Evolutionary conservation across 495 filamentous ascomycete genomes (phyloP).

Genomic region (Parathielavia hyrcaniae): DNA sequence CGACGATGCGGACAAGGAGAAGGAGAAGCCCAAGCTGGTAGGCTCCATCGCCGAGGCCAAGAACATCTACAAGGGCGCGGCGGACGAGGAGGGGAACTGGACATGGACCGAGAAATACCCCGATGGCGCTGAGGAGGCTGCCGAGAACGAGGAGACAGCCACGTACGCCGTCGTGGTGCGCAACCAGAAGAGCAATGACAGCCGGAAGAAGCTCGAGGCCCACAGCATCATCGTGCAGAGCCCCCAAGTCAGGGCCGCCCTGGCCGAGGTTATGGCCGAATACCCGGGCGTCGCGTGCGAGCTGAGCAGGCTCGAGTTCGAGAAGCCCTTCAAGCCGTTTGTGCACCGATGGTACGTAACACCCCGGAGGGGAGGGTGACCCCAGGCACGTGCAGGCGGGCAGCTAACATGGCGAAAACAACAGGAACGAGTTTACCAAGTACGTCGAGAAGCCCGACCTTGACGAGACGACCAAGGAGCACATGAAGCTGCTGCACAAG

Average conservation of each 20-base stretch:
- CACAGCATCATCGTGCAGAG: conserved; percentile 61
- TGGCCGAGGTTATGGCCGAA: conserved; percentile 50
- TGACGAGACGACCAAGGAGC: conserved; percentile 46
- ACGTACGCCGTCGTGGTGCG: conserved; percentile 33
- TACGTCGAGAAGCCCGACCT: conserved; percentile 43
- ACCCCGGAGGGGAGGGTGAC: too few relatives aligned
- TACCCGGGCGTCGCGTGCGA: conserved; percentile 61
- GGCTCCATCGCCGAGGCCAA: conserved; percentile 34
- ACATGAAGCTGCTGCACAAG: conserved; percentile 52
- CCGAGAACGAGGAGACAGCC: conserved; percentile 36
- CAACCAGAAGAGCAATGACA: conserved; percentile 40
- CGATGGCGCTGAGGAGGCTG: conserved; percentile 34
- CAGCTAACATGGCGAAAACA: conserved; percentile 1
- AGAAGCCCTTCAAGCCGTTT: conserved; percentile 55
- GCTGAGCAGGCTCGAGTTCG: conserved; percentile 54
- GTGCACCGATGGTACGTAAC: conserved; percentile 58
- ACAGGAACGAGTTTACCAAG: conserved; percentile 39
- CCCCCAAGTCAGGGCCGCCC: conserved; percentile 52
- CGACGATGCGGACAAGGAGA: conserved; percentile 11
- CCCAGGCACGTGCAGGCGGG: neutral
- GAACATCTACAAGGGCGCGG: conserved; percentile 35
- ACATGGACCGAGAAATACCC: conserved; percentile 38
- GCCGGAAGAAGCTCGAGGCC: conserved; percentile 54
- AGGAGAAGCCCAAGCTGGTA: conserved; percentile 19
- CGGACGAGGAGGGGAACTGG: conserved; percentile 35